Base-by-base conservation (phyloP, 305 asterid species). In the Lippia alba region DNA sequence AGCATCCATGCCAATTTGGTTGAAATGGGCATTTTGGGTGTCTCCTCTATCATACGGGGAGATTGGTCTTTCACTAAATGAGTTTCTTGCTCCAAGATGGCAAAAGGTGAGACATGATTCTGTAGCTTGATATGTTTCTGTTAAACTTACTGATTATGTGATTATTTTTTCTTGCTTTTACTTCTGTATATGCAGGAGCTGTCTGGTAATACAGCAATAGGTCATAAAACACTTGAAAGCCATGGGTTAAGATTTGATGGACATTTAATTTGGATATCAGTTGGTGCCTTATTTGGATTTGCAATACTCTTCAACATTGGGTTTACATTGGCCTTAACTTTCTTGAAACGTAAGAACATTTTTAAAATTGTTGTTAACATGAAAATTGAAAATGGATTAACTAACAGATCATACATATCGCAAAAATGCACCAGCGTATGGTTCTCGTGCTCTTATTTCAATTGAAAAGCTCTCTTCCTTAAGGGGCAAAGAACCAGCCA, bases 21-120 rank as follows among this genome's bases (percentile, higher is more conserved):
- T 81, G 10, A 78, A 20, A 67, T 84, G 86, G 86, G 84, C 56
- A 10, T 81, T 81, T 73, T 84, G 88, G 88, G 44, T 73, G 45
- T 81, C 76, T 60, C 88, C 86, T 19, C 40, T 76, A 62, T 59
- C 88, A 24, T 81, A 81, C 33, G 88, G 82, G 6, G 80, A 81
- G 72, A 76, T 84, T 48, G 88, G 81, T 12, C 40, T 84, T 55
- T 18, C 86, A 11, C 14, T 73, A n/a, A 81, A 84, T 62, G 88
- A 82, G 53, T 79, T 82, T 77, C 82, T 67, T 15, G 73, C 84
- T 30, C 77, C 77, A 66, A 58, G 87, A 32, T 82, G 87, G 87
- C 77, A 77, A 63, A 73, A 73, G 72, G 84, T 79, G 56, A 53
- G 71, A 16, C 45, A 12, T 56, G 36, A n/a, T 53, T 33, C 39